Conservation (phyloP, 2,329 filamentous ascomycete genomes). For the Pleomassaria siparia region DNA sequence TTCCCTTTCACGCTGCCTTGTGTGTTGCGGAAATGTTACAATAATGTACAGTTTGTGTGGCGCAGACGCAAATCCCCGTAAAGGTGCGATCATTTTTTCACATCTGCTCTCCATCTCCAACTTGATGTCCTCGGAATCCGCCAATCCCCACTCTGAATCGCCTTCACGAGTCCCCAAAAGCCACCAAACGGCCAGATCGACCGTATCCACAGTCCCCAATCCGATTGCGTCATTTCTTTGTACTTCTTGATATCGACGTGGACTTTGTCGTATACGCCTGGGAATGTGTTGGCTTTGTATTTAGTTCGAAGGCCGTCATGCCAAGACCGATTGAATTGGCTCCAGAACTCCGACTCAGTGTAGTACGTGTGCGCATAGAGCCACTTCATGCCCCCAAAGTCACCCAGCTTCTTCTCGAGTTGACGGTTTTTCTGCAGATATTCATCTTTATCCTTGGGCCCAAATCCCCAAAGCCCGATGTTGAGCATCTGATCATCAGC, state of each 20-base stretch:
- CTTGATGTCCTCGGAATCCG: slow-evolving; percentile 33
- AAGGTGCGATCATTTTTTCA: not conserved
- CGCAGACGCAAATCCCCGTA: not conserved
- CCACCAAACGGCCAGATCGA: slow-evolving; percentile 42
- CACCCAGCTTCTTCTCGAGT: slow-evolving; percentile 61
- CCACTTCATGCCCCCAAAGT: slow-evolving; percentile 67
- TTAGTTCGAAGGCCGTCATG: slow-evolving; percentile 61
- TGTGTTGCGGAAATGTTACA: not conserved
- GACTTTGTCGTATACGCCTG: slow-evolving; percentile 69
- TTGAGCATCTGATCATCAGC: slow-evolving; percentile 51
- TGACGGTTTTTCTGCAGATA: slow-evolving; percentile 60
- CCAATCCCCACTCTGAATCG: slow-evolving; percentile 43
- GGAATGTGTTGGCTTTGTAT: slow-evolving; percentile 62
- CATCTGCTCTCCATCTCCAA: slow-evolving; percentile 29
- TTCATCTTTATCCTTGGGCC: slow-evolving; percentile 44
- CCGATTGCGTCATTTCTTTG: slow-evolving; percentile 23
- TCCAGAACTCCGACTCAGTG: slow-evolving; percentile 68
- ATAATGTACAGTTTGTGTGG: not conserved
- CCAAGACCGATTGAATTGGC: slow-evolving; percentile 60
- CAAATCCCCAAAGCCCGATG: slow-evolving; percentile 76
- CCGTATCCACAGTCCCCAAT: slow-evolving; percentile 26
- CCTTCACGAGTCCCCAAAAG: slow-evolving; percentile 41
- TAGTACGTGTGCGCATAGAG: slow-evolving; percentile 72
- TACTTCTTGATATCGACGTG: slow-evolving; percentile 46
- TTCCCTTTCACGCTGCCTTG: not conserved